Conservation (phyloP, 306 rosid genomes). For the Medicago lupulina region DNA sequence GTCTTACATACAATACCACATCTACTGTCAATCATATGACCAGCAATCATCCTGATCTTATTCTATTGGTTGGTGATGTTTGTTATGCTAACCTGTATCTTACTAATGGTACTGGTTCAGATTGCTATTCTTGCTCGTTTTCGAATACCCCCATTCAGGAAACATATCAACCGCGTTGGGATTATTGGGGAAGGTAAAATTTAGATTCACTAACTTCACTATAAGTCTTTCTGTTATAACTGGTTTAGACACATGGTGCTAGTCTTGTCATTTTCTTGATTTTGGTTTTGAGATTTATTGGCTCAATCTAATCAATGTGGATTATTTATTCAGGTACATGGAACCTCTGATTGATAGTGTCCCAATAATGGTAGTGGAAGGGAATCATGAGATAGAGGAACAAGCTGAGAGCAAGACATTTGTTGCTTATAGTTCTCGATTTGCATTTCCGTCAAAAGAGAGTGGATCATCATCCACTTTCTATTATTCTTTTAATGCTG, state of each 20-base stretch:
- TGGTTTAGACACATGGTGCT: background rate
- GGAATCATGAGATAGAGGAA: slow-evolving; percentile 86
- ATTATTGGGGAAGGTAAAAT: slow-evolving; percentile 90
- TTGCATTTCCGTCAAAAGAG: slow-evolving; percentile 83
- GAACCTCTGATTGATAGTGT: slow-evolving; percentile 76
- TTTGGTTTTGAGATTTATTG: slow-evolving; percentile 25
- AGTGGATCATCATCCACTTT: slow-evolving; percentile 76
- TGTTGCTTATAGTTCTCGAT: slow-evolving; percentile 80
- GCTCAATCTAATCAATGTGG: background rate
- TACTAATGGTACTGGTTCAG: slow-evolving; percentile 81
- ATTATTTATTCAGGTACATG: slow-evolving; percentile 67
- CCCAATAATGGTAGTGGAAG: slow-evolving; percentile 87
- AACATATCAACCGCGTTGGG: slow-evolving; percentile 99
- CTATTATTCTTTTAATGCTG: slow-evolving; percentile 89
- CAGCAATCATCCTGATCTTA: slow-evolving; percentile 79
- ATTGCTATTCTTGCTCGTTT: slow-evolving; percentile 80
- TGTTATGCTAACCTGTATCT: slow-evolving; percentile 74
- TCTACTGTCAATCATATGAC: slow-evolving; percentile 73
- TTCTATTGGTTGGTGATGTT: slow-evolving; percentile 78
- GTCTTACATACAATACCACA: slow-evolving; percentile 86
- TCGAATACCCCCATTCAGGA: slow-evolving; percentile 73
- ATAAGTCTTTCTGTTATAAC: too few species aligned
- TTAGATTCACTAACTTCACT: too few species aligned
- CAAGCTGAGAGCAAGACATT: slow-evolving; percentile 76
- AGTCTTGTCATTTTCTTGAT: background rate